Conservation (phyloP, 2,329 filamentous ascomycete species). For the Trichoderma sp. region DNA sequence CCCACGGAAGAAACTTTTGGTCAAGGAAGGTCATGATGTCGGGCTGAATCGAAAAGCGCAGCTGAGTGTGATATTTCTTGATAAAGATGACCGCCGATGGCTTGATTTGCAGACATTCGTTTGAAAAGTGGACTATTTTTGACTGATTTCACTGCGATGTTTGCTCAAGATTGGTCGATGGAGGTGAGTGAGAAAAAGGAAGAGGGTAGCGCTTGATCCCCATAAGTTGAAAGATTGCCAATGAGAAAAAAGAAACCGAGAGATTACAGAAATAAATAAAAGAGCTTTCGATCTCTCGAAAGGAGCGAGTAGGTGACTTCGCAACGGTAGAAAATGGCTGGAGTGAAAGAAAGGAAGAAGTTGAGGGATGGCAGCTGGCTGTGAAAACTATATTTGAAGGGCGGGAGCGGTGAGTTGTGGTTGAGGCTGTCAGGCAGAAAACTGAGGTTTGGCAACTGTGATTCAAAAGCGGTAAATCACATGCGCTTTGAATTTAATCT, state of each 20-base stretch:
- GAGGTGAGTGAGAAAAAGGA: neutral
- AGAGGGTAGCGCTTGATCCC: neutral
- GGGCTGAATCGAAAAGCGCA: neutral
- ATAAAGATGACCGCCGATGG: neutral
- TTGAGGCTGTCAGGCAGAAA: neutral
- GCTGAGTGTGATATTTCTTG: neutral
- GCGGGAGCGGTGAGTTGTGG: neutral
- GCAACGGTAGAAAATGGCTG: neutral
- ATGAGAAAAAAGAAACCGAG: neutral
- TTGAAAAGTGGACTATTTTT: neutral
- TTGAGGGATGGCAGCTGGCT: neutral
- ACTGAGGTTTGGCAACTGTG: neutral
- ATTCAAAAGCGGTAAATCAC: neutral
- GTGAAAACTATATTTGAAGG: neutral
- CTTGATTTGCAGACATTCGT: neutral
- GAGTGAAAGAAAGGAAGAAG: neutral
- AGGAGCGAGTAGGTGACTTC: neutral
- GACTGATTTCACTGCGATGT: neutral
- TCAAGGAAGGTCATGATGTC: neutral
- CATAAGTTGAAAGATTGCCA: neutral
- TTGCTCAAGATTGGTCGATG: neutral
- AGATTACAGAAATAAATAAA: neutral
- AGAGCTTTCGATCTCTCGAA: neutral
- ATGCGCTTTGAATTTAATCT: neutral
- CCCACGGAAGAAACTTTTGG: neutral